Percentiles rank a stretch among this genome's conserved stretches.
Conservation (phyloP, 768 basidiomycete genomes). For the Rhizopogon vulgaris region DNA sequence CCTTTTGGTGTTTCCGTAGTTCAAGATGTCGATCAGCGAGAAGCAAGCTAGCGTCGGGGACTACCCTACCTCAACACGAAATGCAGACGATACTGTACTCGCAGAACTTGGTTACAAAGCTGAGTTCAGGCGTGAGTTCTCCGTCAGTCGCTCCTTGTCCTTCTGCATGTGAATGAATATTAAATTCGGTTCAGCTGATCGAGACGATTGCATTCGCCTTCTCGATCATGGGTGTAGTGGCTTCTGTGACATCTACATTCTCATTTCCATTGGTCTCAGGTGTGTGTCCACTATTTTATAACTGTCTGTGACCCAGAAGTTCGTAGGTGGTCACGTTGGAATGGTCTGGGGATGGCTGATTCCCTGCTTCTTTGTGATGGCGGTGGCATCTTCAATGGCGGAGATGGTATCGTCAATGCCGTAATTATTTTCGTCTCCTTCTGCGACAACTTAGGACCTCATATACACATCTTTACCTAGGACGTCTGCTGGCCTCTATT, state of each 20-base stretch:
- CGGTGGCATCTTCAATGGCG: slow-evolving; percentile 66
- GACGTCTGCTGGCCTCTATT: slow-evolving; percentile 75
- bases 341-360: slow-evolving; percentile 77
- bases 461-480: slow-evolving; percentile 24
- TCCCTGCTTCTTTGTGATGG: slow-evolving; percentile 61
- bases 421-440: slow-evolving; percentile 27
- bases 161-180: background rate
- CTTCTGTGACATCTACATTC: slow-evolving; percentile 61
- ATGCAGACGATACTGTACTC: slow-evolving; percentile 51
- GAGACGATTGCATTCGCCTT: slow-evolving; percentile 65
- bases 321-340: slow-evolving; percentile 64
- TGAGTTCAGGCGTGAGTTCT: slow-evolving; percentile 72
- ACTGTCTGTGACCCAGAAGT: background rate
- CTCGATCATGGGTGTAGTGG: slow-evolving; percentile 68
- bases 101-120: slow-evolving; percentile 66
- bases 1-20: background rate
- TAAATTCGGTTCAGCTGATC: slow-evolving; percentile 31
- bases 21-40: slow-evolving; percentile 16
- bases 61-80: slow-evolving; percentile 17
- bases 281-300: slow-evolving; percentile 18
- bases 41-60: slow-evolving; percentile 10
- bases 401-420: slow-evolving; percentile 73
- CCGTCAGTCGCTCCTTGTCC: slow-evolving; percentile 33
- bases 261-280: slow-evolving; percentile 59
- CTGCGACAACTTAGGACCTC: background rate